A percentile compares a stretch with the other conserved stretches of the same genome.
Evolutionary conservation across 805 yeast genomes (phyloP).

Genomic region (Candida suzukii): DNA sequence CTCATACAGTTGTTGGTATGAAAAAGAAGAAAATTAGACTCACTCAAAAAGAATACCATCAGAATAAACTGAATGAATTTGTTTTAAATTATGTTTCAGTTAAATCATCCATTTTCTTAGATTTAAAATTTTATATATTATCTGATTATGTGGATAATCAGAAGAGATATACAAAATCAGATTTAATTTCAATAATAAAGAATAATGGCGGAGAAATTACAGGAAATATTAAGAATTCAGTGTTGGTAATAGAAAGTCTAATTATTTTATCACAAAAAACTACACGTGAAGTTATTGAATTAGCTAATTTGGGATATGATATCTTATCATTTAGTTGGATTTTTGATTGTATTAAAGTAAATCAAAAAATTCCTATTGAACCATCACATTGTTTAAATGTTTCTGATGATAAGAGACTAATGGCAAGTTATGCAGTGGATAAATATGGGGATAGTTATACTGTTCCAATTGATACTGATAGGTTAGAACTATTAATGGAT

Average conservation of each 20-base stretch:
- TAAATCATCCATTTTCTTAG: slow-evolving; percentile 31
- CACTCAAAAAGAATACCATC: slow-evolving; percentile 11
- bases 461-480: slow-evolving; percentile 20
- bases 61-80: slow-evolving; percentile 8
- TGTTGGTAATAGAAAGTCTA: slow-evolving; percentile 30
- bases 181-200: slow-evolving; percentile 31
- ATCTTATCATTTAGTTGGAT: slow-evolving; percentile 68
- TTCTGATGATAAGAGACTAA: slow-evolving; percentile 19
- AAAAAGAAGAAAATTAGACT: slow-evolving; percentile 16
- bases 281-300: slow-evolving; percentile 30
- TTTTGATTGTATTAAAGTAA: slow-evolving; percentile 48
- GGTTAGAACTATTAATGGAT: slow-evolving; percentile 14
- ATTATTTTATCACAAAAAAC: no score
- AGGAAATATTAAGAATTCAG: slow-evolving; percentile 24
- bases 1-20: slow-evolving; percentile 20
- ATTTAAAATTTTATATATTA: slow-evolving; percentile 41
- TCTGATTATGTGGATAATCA: slow-evolving; percentile 35
- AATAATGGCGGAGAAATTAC: slow-evolving; percentile 45
- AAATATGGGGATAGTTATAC: slow-evolving; percentile 55
- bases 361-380: slow-evolving; percentile 44
- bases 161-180: slow-evolving; percentile 23
- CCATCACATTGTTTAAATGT: slow-evolving; percentile 49
- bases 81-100: neutral
- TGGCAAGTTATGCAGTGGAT: slow-evolving; percentile 39
- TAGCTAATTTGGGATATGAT: slow-evolving; percentile 46